phyloP scores from a whole-genome alignment of 225 moss, liverwort and hornwort genomes.

The Bryoerythrophyllum caledonicum region DNA sequence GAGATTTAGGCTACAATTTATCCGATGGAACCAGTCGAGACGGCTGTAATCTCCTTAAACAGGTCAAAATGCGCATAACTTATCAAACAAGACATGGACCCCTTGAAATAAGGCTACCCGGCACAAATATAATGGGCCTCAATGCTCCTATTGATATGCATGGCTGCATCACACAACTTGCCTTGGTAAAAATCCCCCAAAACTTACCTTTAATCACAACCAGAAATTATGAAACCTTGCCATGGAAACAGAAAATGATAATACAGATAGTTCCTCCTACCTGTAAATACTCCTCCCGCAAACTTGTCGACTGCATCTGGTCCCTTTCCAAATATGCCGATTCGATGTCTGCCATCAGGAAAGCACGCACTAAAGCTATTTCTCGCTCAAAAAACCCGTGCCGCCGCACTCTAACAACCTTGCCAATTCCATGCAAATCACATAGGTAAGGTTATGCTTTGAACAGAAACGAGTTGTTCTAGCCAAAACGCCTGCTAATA shows the following conservation, averaged over 20 bases:
- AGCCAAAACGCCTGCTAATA: not conserved
- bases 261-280: slow-evolving; percentile 30
- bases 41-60: not conserved
- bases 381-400: slow-evolving; percentile 96
- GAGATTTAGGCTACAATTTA: not conserved
- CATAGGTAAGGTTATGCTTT: slow-evolving; percentile 7
- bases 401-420: slow-evolving; percentile 89
- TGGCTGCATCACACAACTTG: slow-evolving; percentile 9
- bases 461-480: not conserved
- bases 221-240: not conserved
- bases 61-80: not conserved
- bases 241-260: slow-evolving; percentile 11
- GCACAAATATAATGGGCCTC: slow-evolving; percentile 8
- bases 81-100: not conserved
- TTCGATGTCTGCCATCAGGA: slow-evolving; percentile 93
- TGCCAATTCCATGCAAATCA: slow-evolving; percentile 17
- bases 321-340: slow-evolving; percentile 93
- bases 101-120: not conserved
- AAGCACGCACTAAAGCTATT: slow-evolving; percentile 87
- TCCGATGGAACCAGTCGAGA: slow-evolving; percentile 2
- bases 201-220: not conserved
- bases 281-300: slow-evolving; percentile 94
- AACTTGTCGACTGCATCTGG: slow-evolving; percentile 91
- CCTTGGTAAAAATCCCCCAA: not conserved
- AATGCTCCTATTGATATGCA: not conserved